These are phyloP conservation scores for Talaromyces sp. DNA, from an alignment of 2,329 filamentous ascomycete genomes.

Conservation along the genomic window DNA sequence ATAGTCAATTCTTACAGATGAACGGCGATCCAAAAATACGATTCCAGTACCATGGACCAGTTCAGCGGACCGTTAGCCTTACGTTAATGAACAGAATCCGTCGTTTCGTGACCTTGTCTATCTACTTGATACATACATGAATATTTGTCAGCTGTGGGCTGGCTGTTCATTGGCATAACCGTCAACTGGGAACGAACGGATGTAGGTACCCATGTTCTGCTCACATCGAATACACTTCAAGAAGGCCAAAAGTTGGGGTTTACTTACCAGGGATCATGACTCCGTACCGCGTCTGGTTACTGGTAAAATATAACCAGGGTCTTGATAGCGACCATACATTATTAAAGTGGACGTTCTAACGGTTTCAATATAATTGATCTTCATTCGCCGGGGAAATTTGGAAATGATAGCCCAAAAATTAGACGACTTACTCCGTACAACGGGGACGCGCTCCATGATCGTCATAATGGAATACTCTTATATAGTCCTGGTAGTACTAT, in stretches of 20 bases:
- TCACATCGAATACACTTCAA: not conserved
- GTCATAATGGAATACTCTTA: not conserved
- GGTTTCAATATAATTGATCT: not conserved
- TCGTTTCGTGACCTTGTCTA: not conserved
- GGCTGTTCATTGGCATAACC: conserved; percentile 1
- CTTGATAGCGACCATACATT: not conserved
- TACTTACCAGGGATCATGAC: not conserved
- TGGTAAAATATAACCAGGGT: not conserved
- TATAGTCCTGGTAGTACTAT: not conserved
- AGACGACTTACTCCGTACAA: not conserved
- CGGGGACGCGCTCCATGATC: not conserved
- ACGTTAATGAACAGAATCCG: not conserved
- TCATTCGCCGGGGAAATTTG: not conserved
- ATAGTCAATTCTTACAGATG: not conserved
- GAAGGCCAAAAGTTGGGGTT: not conserved
- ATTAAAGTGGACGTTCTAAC: not conserved
- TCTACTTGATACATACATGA: not conserved
- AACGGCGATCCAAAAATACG: not conserved
- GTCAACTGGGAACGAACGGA: not conserved
- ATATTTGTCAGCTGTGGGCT: not conserved
- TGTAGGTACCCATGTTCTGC: not conserved
- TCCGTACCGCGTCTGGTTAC: not conserved
- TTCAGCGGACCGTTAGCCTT: conserved; percentile 1
- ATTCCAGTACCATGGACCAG: conserved; percentile 3
- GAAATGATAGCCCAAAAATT: not conserved